phyloP scores from a whole-genome alignment of 441 rosid genomes.

The Capsella rubella region DNA sequence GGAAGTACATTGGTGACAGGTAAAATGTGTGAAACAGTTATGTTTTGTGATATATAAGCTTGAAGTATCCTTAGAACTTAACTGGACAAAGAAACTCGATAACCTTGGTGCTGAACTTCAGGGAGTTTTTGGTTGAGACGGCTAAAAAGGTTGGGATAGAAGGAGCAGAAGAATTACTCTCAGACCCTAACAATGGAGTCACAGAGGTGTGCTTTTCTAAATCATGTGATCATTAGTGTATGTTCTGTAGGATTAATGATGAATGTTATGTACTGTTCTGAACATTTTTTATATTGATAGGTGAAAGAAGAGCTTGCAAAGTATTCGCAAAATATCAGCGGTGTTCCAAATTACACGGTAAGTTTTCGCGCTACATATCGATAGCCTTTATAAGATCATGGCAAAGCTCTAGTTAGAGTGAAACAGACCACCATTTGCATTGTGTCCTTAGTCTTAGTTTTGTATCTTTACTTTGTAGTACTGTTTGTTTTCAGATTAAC shows the following conservation, averaged over 20 bases:
- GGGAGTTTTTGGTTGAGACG: constrained; percentile 83
- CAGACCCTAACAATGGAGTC: constrained; percentile 72
- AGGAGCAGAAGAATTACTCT: constrained; percentile 80
- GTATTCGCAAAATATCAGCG: constrained; percentile 63
- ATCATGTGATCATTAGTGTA: neutral
- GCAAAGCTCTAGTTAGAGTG: neutral
- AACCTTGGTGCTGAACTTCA: constrained; percentile 38
- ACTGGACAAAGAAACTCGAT: neutral
- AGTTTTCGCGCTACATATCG: constrained; percentile 21
- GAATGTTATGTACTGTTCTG: neutral
- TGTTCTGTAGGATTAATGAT: neutral
- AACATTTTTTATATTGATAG: constrained; percentile 42
- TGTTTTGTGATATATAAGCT: neutral
- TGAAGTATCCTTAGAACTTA: constrained; percentile 1
- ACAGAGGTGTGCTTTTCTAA: constrained; percentile 53
- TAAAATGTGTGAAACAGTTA: constrained; percentile 27
- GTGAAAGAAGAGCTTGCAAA: constrained; percentile 71
- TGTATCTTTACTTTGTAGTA: neutral
- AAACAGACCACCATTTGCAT: constrained; percentile 1
- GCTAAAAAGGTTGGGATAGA: constrained; percentile 76
- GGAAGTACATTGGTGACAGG: constrained; percentile 82
- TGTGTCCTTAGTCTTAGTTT: neutral
- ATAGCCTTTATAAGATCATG: neutral
- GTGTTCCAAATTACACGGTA: constrained; percentile 87
- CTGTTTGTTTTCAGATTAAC: constrained; percentile 62